Evolutionary conservation across 305 asterid species (phyloP), one percentile per base, ranked within the genome.

Genomic region (Stenogyne calaminthoides): DNA sequence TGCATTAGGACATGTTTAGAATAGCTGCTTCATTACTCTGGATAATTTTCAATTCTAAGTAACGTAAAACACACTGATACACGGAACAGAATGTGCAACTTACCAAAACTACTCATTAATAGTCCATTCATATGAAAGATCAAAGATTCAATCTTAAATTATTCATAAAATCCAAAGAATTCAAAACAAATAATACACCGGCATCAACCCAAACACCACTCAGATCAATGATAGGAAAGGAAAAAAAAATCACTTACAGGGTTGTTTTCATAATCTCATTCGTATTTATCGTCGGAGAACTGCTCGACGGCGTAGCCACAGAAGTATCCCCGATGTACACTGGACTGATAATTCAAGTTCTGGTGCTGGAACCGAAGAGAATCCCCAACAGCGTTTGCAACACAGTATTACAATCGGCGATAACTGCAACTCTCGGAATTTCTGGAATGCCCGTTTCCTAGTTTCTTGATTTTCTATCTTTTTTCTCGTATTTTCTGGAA

Each of bases 251-350:
- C 8, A 73, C 74, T 73, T 90, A 94, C 99, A 69, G 94, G 92
- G 76, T 88, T 80, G 75, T 80, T 86, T 49, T 92, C 98, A 80
- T 85, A 89, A 80, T 95, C 97, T 77, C 99, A 95, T 77, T 95
- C 98, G 72, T 95, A 90, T 65, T 95, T 98, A 57, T 92, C 99
- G 47, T 95, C 99, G 2, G 99, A n/a, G 92, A 82, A 1, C n/a
- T n/a, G n/a, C n/a, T n/a, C n/a, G n/a, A 67, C 76, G 20, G 97
- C 85, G 52, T 88, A 92, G 20, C 90, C 82, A 83, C n/a, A n/a
- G 72, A 84, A 87, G 63, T 79, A 74, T 25, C 92, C 89, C 65
- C 71, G 72, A 74, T 67, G 8, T 40, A 70, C 20, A 76, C 22
- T 56, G 36, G 73, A n/a, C n/a, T n/a, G n/a, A n/a, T n/a, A n/a